These are phyloP conservation scores for Epichloe elymi DNA, from an alignment of 2,329 filamentous ascomycete species.

Conservation along the genomic window DNA sequence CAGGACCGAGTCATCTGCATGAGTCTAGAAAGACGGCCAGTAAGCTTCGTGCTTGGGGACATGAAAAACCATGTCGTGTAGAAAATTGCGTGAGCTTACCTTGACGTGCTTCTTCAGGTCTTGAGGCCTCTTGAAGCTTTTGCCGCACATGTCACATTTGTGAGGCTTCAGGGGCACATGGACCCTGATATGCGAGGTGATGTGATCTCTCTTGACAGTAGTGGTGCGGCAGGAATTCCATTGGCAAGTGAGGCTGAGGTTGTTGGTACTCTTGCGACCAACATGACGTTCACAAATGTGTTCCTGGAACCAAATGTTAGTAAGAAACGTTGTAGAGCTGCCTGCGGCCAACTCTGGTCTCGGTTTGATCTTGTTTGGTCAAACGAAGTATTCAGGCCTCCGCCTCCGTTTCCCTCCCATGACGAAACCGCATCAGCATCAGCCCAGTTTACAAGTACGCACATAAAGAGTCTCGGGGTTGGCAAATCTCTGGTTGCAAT, in stretches of 20 bases:
- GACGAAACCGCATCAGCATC: background rate
- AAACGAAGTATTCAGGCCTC: background rate
- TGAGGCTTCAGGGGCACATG: slow-evolving; percentile 98
- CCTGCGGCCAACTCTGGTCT: background rate
- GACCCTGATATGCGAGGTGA: slow-evolving; percentile 96
- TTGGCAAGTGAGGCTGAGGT: slow-evolving; percentile 91
- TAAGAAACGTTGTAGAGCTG: background rate
- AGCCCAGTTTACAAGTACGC: slow-evolving; percentile 18
- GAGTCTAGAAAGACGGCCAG: slow-evolving; percentile 41
- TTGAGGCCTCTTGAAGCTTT: slow-evolving; percentile 97
- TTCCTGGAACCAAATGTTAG: slow-evolving; percentile 46
- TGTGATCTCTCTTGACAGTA: slow-evolving; percentile 97
- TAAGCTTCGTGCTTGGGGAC: slow-evolving; percentile 9
- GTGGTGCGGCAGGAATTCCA: slow-evolving; percentile 95
- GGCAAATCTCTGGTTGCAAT: slow-evolving; percentile 45
- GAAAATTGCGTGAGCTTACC: slow-evolving; percentile 23
- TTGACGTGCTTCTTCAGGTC: slow-evolving; percentile 99
- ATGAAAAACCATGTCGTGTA: background rate
- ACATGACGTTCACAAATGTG: slow-evolving; percentile 98
- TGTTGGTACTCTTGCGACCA: slow-evolving; percentile 97
- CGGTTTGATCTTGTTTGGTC: background rate
- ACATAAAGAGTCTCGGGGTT: slow-evolving; percentile 48
- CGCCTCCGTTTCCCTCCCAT: background rate
- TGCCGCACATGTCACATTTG: slow-evolving; percentile 97
- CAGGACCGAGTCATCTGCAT: slow-evolving; percentile 84